Percentiles rank a stretch among this genome's conserved stretches.
These are phyloP conservation scores for Cercospora zeae-maydis DNA, from an alignment of 2,329 filamentous ascomycete species.

Conservation along the genomic window DNA sequence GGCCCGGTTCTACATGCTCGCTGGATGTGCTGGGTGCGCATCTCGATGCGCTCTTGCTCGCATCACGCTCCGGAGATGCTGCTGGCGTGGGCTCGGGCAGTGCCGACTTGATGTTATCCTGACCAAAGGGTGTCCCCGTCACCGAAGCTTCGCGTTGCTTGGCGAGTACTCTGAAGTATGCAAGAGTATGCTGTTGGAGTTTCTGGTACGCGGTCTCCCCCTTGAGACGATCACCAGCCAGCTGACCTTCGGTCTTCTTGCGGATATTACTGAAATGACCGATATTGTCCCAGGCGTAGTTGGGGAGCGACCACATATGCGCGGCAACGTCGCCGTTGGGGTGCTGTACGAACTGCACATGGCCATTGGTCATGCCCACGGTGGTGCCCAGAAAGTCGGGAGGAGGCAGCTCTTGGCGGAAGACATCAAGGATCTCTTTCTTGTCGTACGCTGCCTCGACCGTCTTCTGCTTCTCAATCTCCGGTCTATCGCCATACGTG, in stretches of 20 bases:
- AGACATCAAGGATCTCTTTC: constrained; percentile 38
- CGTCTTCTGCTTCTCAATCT: constrained; percentile 29
- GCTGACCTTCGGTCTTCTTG: constrained; percentile 43
- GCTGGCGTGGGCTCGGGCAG: constrained; percentile 26
- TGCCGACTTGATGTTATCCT: constrained; percentile 32
- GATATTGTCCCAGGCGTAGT: constrained; percentile 46
- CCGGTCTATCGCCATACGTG: constrained; percentile 30
- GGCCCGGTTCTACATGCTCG: neutral
- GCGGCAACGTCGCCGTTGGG: constrained; percentile 48
- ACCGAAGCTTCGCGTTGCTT: constrained; percentile 38
- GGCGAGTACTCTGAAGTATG: constrained; percentile 44
- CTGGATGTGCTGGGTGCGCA: neutral
- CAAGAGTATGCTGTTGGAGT: constrained; percentile 38
- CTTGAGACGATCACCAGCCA: constrained; percentile 42
- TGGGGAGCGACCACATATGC: constrained; percentile 44
- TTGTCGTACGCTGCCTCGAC: constrained; percentile 33
- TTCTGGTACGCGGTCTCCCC: constrained; percentile 36
- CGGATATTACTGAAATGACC: constrained; percentile 44
- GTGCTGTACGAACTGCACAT: constrained; percentile 47
- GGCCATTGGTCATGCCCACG: constrained; percentile 38
- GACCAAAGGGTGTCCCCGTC: constrained; percentile 32
- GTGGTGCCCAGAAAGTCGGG: constrained; percentile 38
- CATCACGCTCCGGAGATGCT: constrained; percentile 2
- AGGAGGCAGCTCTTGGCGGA: constrained; percentile 43
- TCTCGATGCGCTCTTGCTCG: neutral